A percentile compares a stretch with the other conserved stretches of the same genome.
Conservation (phyloP, 169 alveolate genomes). For the Cryptosporidium felis region DNA sequence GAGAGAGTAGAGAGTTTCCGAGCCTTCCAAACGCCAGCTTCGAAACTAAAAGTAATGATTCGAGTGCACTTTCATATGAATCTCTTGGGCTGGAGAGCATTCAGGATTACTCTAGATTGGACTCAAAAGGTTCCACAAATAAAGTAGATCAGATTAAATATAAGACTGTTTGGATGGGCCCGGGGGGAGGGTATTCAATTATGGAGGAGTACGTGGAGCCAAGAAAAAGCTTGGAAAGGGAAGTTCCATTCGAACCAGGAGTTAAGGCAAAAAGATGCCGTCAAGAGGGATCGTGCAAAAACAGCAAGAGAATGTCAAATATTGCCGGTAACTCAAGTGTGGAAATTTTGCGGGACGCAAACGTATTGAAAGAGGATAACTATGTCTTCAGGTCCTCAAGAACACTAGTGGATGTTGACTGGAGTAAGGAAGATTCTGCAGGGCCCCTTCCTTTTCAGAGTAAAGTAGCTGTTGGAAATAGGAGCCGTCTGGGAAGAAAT, state of each 20-base stretch:
- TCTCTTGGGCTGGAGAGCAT: not conserved
- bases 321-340: constrained; percentile 16
- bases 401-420: constrained; percentile 15
- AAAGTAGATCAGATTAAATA: constrained; percentile 4
- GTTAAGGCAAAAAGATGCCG: constrained; percentile 25
- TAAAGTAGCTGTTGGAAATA: constrained; percentile 60
- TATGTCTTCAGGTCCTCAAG: constrained; percentile 38
- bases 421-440: not conserved
- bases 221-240: constrained; percentile 46
- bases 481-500: constrained; percentile 55
- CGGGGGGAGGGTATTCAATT: constrained; percentile 61
- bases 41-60: not conserved
- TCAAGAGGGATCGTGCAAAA: not conserved
- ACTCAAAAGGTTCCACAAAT: not conserved
- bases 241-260: constrained; percentile 6
- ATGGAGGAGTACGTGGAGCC: constrained; percentile 52
- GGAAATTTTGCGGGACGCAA: not conserved
- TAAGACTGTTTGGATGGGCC: constrained; percentile 68
- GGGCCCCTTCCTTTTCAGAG: constrained; percentile 60
- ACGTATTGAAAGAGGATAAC: constrained; percentile 12
- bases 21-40: not conserved
- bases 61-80: not conserved
- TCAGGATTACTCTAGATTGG: not conserved
- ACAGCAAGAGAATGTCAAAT: constrained; percentile 20
- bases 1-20: constrained; percentile 61